Base-by-base conservation (phyloP, 2,329 filamentous ascomycete genomes). In the Arthrocladium fulminans region DNA sequence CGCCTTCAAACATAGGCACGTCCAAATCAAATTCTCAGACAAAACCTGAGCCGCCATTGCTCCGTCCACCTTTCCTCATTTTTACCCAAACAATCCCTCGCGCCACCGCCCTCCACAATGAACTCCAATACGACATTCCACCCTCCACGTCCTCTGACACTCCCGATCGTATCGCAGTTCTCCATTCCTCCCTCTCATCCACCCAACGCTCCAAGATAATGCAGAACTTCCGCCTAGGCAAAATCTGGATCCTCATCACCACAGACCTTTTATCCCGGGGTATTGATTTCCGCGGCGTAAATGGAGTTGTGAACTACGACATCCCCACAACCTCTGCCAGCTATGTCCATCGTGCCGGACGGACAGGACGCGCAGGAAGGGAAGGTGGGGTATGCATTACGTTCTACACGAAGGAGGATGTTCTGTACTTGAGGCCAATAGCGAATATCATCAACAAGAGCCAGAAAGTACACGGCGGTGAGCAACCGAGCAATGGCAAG, bases 281-380 rank as follows among this genome's bases (percentile, higher is more conserved):
- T 17, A 83, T 98, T 34, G 92, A 98, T 66, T 96, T 98, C 70
- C 81, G 86, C 7, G 92, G 92, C 43, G 83, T 98, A 54, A 96
- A 96, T 60, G 88, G 89, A 39, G 89, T 98, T 0, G 86, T 98
- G 45, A 98, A 97, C 68, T 98, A 96, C 68, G 92, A 98, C 65
- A 88, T 96, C 7, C 92, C 92, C 0, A 87, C 83, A n/a, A 89
- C 86, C 0, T 84, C 85, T 3, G 90, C 89, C 0, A 81, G 81
- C 1, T 98, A 98, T 62, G 85, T 98, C 5, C 92, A 98, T 67
- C 86, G 92, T 9, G 88, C 92, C 0, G 92, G 92, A 0, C 79
- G 92, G 40, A 97, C 92, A 0, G 92, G 90, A 0, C 78, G 92
- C 19, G 92, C 89, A 0, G 92, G 92, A 0, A 78, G 89, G 20